Evolutionary conservation across 495 filamentous ascomycete genomes (phyloP).

Genomic region (Penicillium pulvis): DNA sequence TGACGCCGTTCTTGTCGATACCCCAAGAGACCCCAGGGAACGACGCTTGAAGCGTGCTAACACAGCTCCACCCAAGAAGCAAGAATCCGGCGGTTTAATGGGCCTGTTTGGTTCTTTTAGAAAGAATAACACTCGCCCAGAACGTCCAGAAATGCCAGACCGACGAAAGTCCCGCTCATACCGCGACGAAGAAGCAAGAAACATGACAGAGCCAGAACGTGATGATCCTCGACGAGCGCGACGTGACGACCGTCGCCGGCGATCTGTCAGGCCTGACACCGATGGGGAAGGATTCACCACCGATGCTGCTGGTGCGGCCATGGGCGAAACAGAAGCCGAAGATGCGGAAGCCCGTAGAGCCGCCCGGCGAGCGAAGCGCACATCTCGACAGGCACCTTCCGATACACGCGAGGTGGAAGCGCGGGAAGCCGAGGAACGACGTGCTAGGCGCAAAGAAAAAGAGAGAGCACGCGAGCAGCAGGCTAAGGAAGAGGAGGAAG

Average conservation of each 20-base stretch:
- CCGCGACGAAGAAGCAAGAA: conserved; percentile 39
- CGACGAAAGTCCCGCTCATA: conserved; percentile 43
- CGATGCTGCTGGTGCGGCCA: conserved; percentile 35
- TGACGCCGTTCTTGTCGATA: conserved; percentile 76
- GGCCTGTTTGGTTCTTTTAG: conserved; percentile 50
- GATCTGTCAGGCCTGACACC: conserved; percentile 41
- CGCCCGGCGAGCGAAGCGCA: conserved; percentile 44
- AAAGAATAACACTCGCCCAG: conserved; percentile 26
- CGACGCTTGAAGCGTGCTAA: conserved; percentile 46
- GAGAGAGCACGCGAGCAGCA: conserved; percentile 42
- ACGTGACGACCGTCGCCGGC: conserved; percentile 46
- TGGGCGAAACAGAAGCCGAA: conserved; percentile 51
- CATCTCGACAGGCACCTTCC: conserved; percentile 37
- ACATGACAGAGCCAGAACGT: conserved; percentile 43
- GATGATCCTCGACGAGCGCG: conserved; percentile 45
- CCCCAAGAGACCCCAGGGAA: conserved; percentile 68
- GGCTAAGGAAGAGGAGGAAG: conserved; percentile 52
- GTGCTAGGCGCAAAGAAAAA: conserved; percentile 44
- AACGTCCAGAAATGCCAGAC: conserved; percentile 38
- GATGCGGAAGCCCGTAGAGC: conserved; percentile 53
- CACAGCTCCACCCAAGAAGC: conserved; percentile 46
- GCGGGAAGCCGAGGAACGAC: conserved; percentile 49
- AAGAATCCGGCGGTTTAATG: conserved; percentile 49
- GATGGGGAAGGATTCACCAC: conserved; percentile 49
- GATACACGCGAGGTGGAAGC: conserved; percentile 40